Evolutionary conservation across 179 eudicot species (phyloP), one percentile per base, ranked within the genome.

Genomic region (Corrigiola litoralis): DNA sequence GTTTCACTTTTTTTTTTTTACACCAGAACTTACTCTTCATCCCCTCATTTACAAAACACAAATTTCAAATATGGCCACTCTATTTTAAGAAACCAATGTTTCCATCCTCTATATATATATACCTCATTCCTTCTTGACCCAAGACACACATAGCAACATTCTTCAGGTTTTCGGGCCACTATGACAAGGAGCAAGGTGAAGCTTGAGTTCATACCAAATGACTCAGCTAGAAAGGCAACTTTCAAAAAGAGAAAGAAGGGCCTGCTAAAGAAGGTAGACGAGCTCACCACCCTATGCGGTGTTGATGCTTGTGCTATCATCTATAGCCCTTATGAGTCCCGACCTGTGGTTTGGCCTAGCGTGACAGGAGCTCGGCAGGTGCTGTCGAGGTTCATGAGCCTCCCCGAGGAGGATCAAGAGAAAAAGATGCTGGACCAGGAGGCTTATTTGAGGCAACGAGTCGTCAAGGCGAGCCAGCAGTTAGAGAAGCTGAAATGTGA

Each of bases 201-300:
- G 73, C 77, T 81, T 0, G 80, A 75, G 31, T 77, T 53, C 62
- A 84, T 84, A 62, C 24, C 70, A 7, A 75, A 81, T 44, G 80
- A 81, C 52, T 63, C 82, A 6, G 65, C 84, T 16, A 62, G 89
- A 33, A 84, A 79, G 55, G 73, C 81, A 23, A 81, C 84, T 1
- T 84, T 33, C 75, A 84, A 79, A 74, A 84, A 84, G 61, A 76
- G 86, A 45, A 79, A 77, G 77, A 75, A 75, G 66, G 89, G 89
- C 5, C 31, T 84, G 6, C 55, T 81, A 36, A 84, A 82, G 76
- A 84, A 82, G 76, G 68, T 73, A 18, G 67, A 67, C 0, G 89
- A 79, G 68, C 72, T 84, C 1, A 70, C 67, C 32, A 84, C 86
- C 36, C 75, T 84, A 0, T 84, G 89, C 24, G 89, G 61, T 17